Base-by-base conservation (phyloP, 306 rosid genomes). In the Lathyrus aphaca region DNA sequence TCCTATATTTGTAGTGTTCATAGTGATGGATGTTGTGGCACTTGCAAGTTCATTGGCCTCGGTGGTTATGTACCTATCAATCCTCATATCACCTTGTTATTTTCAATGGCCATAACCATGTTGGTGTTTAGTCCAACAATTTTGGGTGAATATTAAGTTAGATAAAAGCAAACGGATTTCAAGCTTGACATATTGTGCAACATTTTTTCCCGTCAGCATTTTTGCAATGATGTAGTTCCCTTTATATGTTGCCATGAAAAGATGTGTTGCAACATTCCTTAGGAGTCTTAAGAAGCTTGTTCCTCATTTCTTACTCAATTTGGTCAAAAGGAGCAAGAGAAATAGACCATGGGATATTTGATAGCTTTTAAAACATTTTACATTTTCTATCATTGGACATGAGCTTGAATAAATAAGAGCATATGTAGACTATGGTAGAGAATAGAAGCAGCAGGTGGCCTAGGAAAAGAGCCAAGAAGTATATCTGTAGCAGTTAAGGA, bases 371-470 rank as follows among this genome's bases (percentile, higher is more conserved):
- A 10, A 44, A 4, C 43, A 66, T 14, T 57, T 35, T 45, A 11
- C 61, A n/a, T 68, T 50, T 30, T 58, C 40, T 56, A 44, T 11
- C 61, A 19, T 56, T 56, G 32, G 38, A 53, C 40, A 16, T 27
- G 50, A 16, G 29, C n/a, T 1, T 53, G 10, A 14, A 51, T 69
- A 55, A 69, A 76, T 50, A 61, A 50, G 25, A 61, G 11, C 16
- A n/a, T 45, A 53, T 5, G 0, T 35, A 95, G 99, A 53, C 91
- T 85, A 40, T 79, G 84, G 73, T 95, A 91, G 39, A 91, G 96
- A 71, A 77, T 72, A 70, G 89, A 81, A 5, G 97, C 97, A 10
- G 99, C 97, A 44, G 97, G 95, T 38, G 99, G 97, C 85, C 78
- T 84, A 18, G 99, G 99, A 83, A 95, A 66, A 0, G 91, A 80